Base-by-base conservation (phyloP, 208 protist genomes). In the Blastocrithidia nonstop region DNA sequence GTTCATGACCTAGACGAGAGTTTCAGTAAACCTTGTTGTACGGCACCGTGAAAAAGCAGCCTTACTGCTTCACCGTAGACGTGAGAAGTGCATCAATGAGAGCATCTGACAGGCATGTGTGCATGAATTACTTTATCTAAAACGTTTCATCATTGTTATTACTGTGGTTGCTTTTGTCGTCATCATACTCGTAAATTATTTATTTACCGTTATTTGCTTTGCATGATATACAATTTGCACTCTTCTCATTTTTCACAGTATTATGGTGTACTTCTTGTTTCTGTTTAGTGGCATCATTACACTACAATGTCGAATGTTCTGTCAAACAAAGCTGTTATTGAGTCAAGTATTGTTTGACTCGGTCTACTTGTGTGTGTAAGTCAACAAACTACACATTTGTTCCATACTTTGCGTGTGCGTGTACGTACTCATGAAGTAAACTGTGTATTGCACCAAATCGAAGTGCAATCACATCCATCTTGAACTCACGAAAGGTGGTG, bases 1-100 rank as follows among this genome's bases (percentile, higher is more conserved):
- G 96, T 64, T 99, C 96, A 24, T 65, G 66, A 41, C 83, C 75
- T 13, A 99, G 75, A 13, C 95, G 72, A 40, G 79, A 95, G 75
- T 98, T 98, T 96, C 96, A 99, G 66, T 99, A 99, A 15, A 99
- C 96, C 39, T 91, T 72, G 43, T 87, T 78, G 71, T 96, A 98
- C 45, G 97, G 93, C 24, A 98, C 93, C 31, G 59, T 61, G 51
- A 98, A 98, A 44, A 43, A 45, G 55, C 79, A 95, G 8, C 79
- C 88, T 61, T 94, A 84, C 55, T 98, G 95, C 27, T 85, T 86
- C 45, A 95, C 71, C 13, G 64, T 70, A 2, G 72, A 77, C 13
- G 65, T 65, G 19, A 90, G 57, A 38, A 83, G 41, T 80, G 61
- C 8, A 61, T 17, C 6, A n/a, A n/a, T n/a, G 47, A 38, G 15